Conservation (phyloP, 345 rosid genomes). For the Ceriops tagal region DNA sequence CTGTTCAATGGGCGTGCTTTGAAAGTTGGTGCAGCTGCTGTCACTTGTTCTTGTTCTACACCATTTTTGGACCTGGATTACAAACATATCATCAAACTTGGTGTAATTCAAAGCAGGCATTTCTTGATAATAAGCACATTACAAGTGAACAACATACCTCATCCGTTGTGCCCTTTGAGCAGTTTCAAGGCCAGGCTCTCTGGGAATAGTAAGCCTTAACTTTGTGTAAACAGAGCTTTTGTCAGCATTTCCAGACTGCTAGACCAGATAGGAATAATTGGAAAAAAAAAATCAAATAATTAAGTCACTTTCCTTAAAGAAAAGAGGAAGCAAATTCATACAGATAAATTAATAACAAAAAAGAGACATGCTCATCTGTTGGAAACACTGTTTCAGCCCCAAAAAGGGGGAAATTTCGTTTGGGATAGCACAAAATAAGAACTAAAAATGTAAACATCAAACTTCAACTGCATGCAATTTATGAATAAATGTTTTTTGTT, state of each 20-base stretch:
- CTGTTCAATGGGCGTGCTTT: slow-evolving; percentile 94
- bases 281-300: not conserved
- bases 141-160: slow-evolving; percentile 41
- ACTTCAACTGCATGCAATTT: too few relatives aligned
- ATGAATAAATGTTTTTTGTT: too few relatives aligned
- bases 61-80: slow-evolving; percentile 58
- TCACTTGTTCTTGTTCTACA: slow-evolving; percentile 39
- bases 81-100: slow-evolving; percentile 15
- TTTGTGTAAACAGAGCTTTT: slow-evolving; percentile 34
- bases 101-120: slow-evolving; percentile 10
- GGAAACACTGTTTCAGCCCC: too few relatives aligned
- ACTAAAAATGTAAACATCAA: too few relatives aligned
- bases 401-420: too few relatives aligned
- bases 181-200: slow-evolving; percentile 90
- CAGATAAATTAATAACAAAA: too few relatives aligned
- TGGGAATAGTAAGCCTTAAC: slow-evolving; percentile 74
- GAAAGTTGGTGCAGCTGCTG: slow-evolving; percentile 47
- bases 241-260: slow-evolving; percentile 54
- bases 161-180: slow-evolving; percentile 72
- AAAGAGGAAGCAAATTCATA: not conserved
- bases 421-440: too few relatives aligned
- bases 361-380: too few relatives aligned
- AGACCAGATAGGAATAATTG: slow-evolving; percentile 19
- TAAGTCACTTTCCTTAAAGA: not conserved
- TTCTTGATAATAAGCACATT: not conserved